A percentile compares a stretch with the other conserved stretches of the same genome.
Evolutionary conservation across 2,329 filamentous ascomycete genomes (phyloP).

Genomic region (Verticillium klebahnii): DNA sequence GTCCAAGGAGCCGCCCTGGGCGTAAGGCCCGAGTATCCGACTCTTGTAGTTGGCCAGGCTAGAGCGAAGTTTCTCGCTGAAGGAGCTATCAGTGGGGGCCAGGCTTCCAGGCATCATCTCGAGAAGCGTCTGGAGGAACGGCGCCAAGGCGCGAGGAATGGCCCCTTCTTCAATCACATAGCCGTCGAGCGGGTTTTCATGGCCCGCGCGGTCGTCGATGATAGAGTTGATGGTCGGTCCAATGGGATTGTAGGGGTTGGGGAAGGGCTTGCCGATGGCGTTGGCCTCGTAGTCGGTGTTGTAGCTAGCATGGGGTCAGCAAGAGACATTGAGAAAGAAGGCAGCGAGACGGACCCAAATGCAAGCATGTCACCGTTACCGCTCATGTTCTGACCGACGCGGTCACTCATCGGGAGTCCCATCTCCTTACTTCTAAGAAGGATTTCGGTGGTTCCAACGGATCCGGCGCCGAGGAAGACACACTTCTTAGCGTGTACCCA

Average conservation of each 20-base stretch:
- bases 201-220: conserved; percentile 52
- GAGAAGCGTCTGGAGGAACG: conserved; percentile 52
- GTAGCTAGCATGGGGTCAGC: conserved; percentile 36
- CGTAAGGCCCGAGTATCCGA: conserved; percentile 55
- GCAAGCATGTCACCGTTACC: conserved; percentile 64
- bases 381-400: conserved; percentile 56
- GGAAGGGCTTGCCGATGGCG: conserved; percentile 46
- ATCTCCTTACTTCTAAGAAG: conserved; percentile 54
- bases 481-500: conserved; percentile 63
- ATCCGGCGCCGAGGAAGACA: conserved; percentile 62
- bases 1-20: conserved; percentile 48
- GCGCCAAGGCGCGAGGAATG: conserved; percentile 51
- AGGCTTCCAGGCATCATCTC: conserved; percentile 46
- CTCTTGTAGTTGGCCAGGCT: conserved; percentile 45
- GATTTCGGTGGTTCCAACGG: conserved; percentile 63
- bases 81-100: conserved; percentile 27
- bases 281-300: conserved; percentile 55
- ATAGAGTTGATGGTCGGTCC: conserved; percentile 60
- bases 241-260: conserved; percentile 45
- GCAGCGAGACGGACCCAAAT: conserved; percentile 43
- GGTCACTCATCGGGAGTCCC: conserved; percentile 53
- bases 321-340: neutral
- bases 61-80: conserved; percentile 38
- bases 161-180: conserved; percentile 62
- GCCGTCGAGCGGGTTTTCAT: conserved; percentile 52